Base-by-base conservation (phyloP, 176 grass and related monocot genomes). In the Eremochloa ophiuroides region DNA sequence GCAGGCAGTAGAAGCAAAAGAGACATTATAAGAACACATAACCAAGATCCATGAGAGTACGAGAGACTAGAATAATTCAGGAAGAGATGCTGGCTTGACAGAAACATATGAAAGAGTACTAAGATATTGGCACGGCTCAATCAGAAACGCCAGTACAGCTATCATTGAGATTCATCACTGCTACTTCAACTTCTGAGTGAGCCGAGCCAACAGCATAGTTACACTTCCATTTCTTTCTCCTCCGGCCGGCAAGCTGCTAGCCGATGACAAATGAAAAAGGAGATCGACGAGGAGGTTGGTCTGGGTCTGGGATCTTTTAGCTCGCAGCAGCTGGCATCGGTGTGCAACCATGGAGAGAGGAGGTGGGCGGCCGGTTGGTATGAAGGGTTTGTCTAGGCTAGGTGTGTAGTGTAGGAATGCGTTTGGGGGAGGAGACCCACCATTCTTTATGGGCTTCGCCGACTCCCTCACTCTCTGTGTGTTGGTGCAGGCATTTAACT, bases 61-160 rank as follows among this genome's bases (percentile, higher is more conserved):
- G 26, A 50, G 17, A 43, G 22, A 58, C 53, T 2, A 50, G 20
- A 66, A 10, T 8, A 26, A 26, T 38, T 11, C 30, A 27, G n/a
- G 82, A 58, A 55, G 33, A 69, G 20, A 58, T 5, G 11, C 3
- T 11, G 27, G 12, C 18, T 2, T 26, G 4, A 50, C 22, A 3
- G 44, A 25, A 74, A 29, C 43, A 94, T 94, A 94, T 94, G 92
- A 94, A 97, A 87, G 79, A 81, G 84, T 56, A 91, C 90, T 91
- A 82, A 94, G 95, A 94, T 97, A 97, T 97, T 97, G 95, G 95
- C 95, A 89, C 95, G 95, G 92, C 92, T 94, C 88, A 94, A 94
- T 94, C 92, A 94, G 80, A 80, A 77, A 44, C 20, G 3, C 14
- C 2, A 30, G 38, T n/a, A n/a, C 4, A 75, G 20, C 75, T 29